Conservation (phyloP, 2,329 filamentous ascomycete species). For the Pestalotiopsis sp. region DNA sequence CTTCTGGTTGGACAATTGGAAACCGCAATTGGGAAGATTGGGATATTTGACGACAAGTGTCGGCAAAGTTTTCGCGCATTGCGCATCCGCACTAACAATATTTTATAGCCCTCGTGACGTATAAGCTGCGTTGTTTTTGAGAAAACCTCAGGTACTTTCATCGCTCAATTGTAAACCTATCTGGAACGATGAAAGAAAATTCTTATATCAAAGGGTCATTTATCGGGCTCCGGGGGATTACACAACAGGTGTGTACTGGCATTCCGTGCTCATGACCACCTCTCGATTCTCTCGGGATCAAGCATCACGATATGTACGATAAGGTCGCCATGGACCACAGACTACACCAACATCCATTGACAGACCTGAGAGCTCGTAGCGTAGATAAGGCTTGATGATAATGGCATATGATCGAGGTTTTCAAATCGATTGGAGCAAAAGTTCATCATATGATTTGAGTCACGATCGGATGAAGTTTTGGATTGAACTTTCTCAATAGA, state of each 20-base stretch:
- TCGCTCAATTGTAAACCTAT: neutral
- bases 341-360: constrained; percentile 15
- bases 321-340: constrained; percentile 51
- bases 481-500: no score
- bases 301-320: constrained; percentile 50
- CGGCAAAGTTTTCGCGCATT: no score
- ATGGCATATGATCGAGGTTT: neutral
- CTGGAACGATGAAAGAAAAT: neutral
- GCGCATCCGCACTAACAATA: no score
- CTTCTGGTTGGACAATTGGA: no score
- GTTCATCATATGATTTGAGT: no score
- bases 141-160: neutral
- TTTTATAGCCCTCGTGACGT: no score
- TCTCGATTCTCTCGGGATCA: constrained; percentile 18
- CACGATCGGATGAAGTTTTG: no score
- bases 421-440: neutral
- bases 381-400: neutral
- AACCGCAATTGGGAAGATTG: no score
- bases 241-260: constrained; percentile 53
- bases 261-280: constrained; percentile 44
- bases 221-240: constrained; percentile 54
- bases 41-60: no score
- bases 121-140: neutral
- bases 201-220: constrained; percentile 41
- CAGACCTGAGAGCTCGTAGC: constrained; percentile 36